These are phyloP conservation scores for Nitzschia sp. DNA, from an alignment of 108 stramenopile genomes.

Conservation along the genomic window DNA sequence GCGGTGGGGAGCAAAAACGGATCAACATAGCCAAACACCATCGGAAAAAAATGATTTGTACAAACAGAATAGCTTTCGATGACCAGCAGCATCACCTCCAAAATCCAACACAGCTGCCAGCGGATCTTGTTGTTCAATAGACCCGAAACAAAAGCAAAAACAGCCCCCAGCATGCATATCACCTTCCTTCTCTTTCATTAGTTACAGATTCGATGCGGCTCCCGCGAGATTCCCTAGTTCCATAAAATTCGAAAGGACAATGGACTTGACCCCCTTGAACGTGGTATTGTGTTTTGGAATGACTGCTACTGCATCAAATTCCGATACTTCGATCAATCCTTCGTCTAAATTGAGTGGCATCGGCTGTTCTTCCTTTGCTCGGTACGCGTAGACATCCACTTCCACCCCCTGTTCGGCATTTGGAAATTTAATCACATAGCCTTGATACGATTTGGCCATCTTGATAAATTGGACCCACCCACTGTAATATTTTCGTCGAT, in stretches of 20 bases:
- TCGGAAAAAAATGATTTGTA: too few relatives aligned
- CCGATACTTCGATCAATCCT: constrained; percentile 50
- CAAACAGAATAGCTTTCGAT: too few relatives aligned
- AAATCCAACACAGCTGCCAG: too few relatives aligned
- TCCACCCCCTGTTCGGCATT: constrained; percentile 64
- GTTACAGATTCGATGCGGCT: constrained; percentile 39
- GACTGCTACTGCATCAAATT: constrained; percentile 67
- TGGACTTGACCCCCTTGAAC: constrained; percentile 52
- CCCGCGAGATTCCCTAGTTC: constrained; percentile 50
- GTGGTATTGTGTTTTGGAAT: constrained; percentile 54
- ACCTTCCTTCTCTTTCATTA: too few relatives aligned
- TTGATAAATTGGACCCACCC: constrained; percentile 77
- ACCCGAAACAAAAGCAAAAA: too few relatives aligned
- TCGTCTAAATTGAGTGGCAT: constrained; percentile 52
- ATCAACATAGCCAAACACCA: too few relatives aligned
- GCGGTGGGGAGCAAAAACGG: constrained; percentile 71
- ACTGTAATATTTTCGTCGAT: constrained; percentile 68
- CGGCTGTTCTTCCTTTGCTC: constrained; percentile 32
- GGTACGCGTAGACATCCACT: constrained; percentile 59
- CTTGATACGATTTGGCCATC: constrained; percentile 55
- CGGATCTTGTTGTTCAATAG: too few relatives aligned
- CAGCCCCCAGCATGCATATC: too few relatives aligned
- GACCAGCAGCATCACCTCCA: too few relatives aligned
- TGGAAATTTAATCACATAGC: constrained; percentile 59
- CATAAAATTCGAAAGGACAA: constrained; percentile 47